Conservation (phyloP, 1,284 basidiomycete genomes). For the Tremellales sp. region DNA sequence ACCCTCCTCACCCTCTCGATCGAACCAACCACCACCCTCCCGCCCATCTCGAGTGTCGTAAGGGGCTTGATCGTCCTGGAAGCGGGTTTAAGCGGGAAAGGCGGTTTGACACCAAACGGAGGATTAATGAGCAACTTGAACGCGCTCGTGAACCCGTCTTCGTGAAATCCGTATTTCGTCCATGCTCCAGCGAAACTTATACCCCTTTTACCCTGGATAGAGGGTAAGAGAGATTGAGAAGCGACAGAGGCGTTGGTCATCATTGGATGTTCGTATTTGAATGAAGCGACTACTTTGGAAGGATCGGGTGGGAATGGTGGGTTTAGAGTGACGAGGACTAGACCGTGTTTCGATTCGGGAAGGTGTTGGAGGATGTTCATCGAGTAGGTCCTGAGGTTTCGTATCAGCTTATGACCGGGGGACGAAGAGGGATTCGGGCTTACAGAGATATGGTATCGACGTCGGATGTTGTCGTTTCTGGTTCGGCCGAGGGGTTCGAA, state of each 20-base stretch:
- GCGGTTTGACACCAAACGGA: conserved; percentile 42
- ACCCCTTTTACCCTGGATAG: conserved; percentile 62
- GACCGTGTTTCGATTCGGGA: conserved; percentile 57
- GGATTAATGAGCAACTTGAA: conserved; percentile 36
- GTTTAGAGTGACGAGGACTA: conserved; percentile 73
- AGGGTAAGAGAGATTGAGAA: conserved; percentile 15
- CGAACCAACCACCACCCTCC: conserved; percentile 10
- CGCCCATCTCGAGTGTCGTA: not conserved
- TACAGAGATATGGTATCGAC: conserved; percentile 63
- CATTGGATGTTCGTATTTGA: conserved; percentile 67
- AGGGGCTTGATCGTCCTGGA: conserved; percentile 20
- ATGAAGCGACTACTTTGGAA: conserved; percentile 55
- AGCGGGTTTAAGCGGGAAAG: conserved; percentile 43
- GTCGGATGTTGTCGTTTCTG: conserved; percentile 51
- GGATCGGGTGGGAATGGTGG: conserved; percentile 62
- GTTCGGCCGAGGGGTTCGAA: conserved; percentile 42
- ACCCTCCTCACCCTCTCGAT: conserved; percentile 14
- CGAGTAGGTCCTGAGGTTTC: conserved; percentile 53
- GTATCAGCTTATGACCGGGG: not conserved
- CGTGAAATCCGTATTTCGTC: conserved; percentile 71
- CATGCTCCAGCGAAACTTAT: conserved; percentile 75
- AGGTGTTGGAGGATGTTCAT: conserved; percentile 79
- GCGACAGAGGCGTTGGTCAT: conserved; percentile 51
- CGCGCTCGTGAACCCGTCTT: conserved; percentile 68
- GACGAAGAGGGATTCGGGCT: no score